Evolutionary conservation across 805 yeast species (phyloP), one percentile per base, ranked within the genome.

Genomic region (Teunomyces atbi): DNA sequence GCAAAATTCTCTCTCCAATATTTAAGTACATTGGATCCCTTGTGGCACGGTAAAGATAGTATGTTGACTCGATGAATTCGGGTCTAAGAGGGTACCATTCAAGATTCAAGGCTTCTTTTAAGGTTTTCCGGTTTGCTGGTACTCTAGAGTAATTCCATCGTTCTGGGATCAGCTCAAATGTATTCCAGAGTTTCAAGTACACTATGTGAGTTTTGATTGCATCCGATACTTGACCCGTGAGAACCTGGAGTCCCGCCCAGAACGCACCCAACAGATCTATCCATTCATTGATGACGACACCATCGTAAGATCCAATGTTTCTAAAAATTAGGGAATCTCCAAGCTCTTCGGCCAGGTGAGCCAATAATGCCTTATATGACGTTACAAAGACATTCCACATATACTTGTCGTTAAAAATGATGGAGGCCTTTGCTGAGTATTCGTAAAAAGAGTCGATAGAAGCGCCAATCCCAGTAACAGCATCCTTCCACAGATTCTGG

Each of bases 1-100:
- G 55, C 47, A 91, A 60, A 5, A 88, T 69, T 21, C 81, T 73
- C 49, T 79, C 81, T 1, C 97, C 97, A 26, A 89, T 79, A 45
- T 83, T 81, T 15, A 91, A 66, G 61, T 83, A 90, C 58, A 89
- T 74, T 2, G 96, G 96, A 61, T 91, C 98, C 46, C 71, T 76
- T 0, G 97, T 91, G 1, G 96, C 96, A 34, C 86, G 70, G 58
- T 85, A 90, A 12, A 91, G 66, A 58, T 84, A 83, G 62, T 89
- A 91, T 0, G 95, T 89, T 0, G 96, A 86, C 61, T 91, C 98
- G 36, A 89, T 77, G 54, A 90, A 89, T 60, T 91, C 98, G 0
- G 98, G 98, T 45, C 98, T 71, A 37, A 91, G 69, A 2, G 97
- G 96, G 58, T 89, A 91, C 97, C 97, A 91, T 59, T 88, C 95